Evolutionary conservation across 345 rosid species (phyloP), one percentile per base, ranked within the genome.

Genomic region (Salix exigua): DNA sequence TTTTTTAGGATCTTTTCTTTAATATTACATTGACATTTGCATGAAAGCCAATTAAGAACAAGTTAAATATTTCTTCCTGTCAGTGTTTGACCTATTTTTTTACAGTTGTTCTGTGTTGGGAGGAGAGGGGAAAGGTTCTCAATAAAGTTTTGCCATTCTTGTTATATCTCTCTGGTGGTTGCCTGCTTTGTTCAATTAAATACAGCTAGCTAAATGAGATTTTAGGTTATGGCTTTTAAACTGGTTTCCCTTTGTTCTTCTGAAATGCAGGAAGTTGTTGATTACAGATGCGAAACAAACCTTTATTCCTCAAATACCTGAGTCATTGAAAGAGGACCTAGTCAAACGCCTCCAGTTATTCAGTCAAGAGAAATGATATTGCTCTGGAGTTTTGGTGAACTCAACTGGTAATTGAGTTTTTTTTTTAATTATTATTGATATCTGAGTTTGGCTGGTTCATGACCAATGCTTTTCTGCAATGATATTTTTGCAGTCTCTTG

Each of bases 301-400:
- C 25, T 87, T 87, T 64, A 85, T 79, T 73, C 76, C 91, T 6
- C 82, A 89, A 79, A 87, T 96, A 62, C 98, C 99, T 0, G 91
- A 88, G 66, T 82, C 89, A 26, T 74, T 96, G 82, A 96, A 90
- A 83, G 92, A 89, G 79, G 86, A 88, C 63, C 86, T 94, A 13
- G 83, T 92, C 55, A 87, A 85, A 60, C 83, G 73, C 64, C 87
- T 96, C 51, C 79, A 72, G 75, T 74, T 85, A 73, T 86, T 88
- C 78, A 82, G 88, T 80, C 79, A 84, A 81, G 86, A 85, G 70
- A 87, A 88, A 75, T 77, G 55, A 66, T 71, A 73, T 42, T 28
- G 7, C 28, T 25, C 23, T 12, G 37, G 23, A 68, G 44, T 46
- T 19, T 66, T 75, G 79, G 85, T 73, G 70, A 30, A 68, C 80